A percentile compares a stretch with the other conserved stretches of the same genome.
phyloP scores from a whole-genome alignment of 495 filamentous ascomycete species.

The Chaetomidium leptoderma region DNA sequence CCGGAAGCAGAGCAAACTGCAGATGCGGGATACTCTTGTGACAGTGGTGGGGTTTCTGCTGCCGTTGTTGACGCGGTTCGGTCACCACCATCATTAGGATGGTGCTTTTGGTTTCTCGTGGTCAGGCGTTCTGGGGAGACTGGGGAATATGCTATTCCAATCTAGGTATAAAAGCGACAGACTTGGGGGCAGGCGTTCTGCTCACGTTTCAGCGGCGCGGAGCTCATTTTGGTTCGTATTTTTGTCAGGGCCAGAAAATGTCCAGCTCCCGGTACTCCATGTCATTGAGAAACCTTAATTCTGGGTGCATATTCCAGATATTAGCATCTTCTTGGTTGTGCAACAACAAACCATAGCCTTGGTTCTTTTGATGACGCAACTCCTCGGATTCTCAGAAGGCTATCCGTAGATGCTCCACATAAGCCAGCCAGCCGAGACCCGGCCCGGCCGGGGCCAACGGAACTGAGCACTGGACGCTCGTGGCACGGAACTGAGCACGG shows the following conservation, averaged over 20 bases:
- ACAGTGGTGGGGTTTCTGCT: constrained; percentile 86
- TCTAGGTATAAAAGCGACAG: neutral
- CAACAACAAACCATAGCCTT: neutral
- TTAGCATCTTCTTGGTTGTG: neutral
- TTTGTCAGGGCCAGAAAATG: too few relatives aligned
- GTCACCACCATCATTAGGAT: constrained; percentile 72
- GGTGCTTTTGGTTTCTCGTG: neutral
- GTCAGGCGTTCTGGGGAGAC: constrained; percentile 21
- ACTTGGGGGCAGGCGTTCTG: neutral
- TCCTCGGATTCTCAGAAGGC: too few relatives aligned
- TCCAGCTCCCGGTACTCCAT: neutral
- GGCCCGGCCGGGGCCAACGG: too few relatives aligned
- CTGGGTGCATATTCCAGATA: neutral
- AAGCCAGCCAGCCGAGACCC: too few relatives aligned
- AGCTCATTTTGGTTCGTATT: neutral
- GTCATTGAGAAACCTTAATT: too few relatives aligned
- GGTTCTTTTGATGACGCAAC: constrained; percentile 6
- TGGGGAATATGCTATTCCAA: neutral
- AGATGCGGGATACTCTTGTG: constrained; percentile 63
- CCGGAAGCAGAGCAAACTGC: constrained; percentile 47
- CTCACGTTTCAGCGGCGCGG: neutral
- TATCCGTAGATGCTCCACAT: neutral
- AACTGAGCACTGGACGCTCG: too few relatives aligned
- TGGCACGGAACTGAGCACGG: too few relatives aligned
- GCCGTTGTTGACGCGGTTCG: constrained; percentile 83